phyloP scores from a whole-genome alignment of 176 grass and related monocot species.

The Oryza glumipatula region DNA sequence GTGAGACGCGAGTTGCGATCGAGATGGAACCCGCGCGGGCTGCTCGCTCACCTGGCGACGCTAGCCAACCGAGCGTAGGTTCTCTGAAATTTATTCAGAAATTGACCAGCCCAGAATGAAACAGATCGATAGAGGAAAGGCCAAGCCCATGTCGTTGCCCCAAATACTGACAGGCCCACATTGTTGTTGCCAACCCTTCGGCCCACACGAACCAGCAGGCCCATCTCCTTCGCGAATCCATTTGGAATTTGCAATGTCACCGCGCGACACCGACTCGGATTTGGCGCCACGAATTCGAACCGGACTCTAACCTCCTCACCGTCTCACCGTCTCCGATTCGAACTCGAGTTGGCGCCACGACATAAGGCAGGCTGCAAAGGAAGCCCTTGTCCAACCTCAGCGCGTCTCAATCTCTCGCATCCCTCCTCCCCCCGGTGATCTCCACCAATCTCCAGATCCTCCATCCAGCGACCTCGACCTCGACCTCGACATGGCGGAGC shows the following conservation, averaged over 20 bases:
- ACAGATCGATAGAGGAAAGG: no score
- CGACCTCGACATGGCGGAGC: conserved; percentile 1
- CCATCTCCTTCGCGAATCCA: not conserved
- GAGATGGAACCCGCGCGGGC: no score
- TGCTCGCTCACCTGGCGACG: no score
- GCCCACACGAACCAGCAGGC: not conserved
- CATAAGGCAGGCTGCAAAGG: not conserved
- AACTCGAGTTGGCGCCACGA: not conserved
- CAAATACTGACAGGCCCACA: not conserved
- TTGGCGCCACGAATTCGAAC: not conserved
- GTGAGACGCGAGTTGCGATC: no score
- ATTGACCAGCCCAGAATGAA: not conserved
- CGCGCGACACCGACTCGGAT: not conserved
- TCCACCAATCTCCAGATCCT: no score
- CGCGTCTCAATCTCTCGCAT: not conserved
- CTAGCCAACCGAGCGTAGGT: no score
- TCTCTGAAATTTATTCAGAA: no score
- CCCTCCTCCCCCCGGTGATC: not conserved
- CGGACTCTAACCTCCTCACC: not conserved
- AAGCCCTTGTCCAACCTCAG: not conserved
- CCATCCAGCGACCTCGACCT: not conserved
- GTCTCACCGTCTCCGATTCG: not conserved
- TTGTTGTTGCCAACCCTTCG: not conserved
- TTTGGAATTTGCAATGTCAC: not conserved
- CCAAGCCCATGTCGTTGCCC: not conserved